These are phyloP conservation scores for Phylloporus arenicola DNA, from an alignment of 768 basidiomycete species.

Conservation along the genomic window DNA sequence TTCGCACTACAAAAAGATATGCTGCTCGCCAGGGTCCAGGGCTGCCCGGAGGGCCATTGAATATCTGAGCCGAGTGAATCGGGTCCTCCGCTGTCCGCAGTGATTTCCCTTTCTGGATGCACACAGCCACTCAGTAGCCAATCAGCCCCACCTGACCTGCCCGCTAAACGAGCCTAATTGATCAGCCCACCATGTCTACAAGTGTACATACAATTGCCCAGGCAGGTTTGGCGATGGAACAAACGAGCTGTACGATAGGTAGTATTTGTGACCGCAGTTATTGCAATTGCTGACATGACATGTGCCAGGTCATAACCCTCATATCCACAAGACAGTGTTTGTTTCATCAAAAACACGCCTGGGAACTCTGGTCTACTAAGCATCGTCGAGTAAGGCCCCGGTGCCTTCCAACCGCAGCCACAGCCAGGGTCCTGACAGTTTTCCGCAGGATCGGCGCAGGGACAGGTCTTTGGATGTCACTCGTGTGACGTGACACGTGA, in stretches of 20 bases:
- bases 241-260: slow-evolving; percentile 79
- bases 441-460: slow-evolving; percentile 67
- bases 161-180: too few species aligned
- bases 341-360: slow-evolving; percentile 51
- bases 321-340: slow-evolving; percentile 62
- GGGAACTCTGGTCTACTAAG: slow-evolving; percentile 41
- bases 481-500: too few species aligned
- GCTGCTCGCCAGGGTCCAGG: too few species aligned
- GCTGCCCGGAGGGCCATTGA: too few species aligned
- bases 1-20: too few species aligned
- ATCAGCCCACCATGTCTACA: slow-evolving; percentile 4
- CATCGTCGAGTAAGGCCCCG: slow-evolving; percentile 66
- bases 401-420: slow-evolving; percentile 5
- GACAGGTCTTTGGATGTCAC: too few species aligned
- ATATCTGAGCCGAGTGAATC: background rate
- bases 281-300: background rate
- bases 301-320: slow-evolving; percentile 66
- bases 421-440: background rate
- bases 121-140: too few species aligned
- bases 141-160: too few species aligned
- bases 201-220: slow-evolving; percentile 63
- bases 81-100: background rate
- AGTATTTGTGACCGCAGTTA: too few species aligned
- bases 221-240: slow-evolving; percentile 59
- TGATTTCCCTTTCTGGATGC: background rate